These are phyloP conservation scores for Darksidea phi DNA, from an alignment of 495 filamentous ascomycete genomes.

Conservation along the genomic window DNA sequence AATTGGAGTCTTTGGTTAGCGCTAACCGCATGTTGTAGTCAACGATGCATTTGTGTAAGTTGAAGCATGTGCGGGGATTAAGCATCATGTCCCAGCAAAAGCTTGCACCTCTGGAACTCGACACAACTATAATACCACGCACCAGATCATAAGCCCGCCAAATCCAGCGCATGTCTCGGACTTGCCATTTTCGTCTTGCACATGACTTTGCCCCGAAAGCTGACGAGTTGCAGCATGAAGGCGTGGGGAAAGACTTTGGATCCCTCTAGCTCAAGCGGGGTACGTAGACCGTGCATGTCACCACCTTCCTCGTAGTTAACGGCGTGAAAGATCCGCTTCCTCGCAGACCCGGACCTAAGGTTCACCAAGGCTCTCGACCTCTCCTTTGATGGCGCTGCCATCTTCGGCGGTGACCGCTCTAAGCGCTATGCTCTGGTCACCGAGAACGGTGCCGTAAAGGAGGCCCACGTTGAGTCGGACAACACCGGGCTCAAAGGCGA, in stretches of 20 bases:
- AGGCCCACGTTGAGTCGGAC: slow-evolving; percentile 73
- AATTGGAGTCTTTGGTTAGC: no score
- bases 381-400: slow-evolving; percentile 72
- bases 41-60: slow-evolving; percentile 95
- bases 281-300: slow-evolving; percentile 50
- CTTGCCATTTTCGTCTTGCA: no score
- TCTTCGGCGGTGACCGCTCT: slow-evolving; percentile 81
- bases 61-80: no score
- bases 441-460: slow-evolving; percentile 46
- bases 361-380: slow-evolving; percentile 87
- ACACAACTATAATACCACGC: not conserved
- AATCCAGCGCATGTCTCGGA: not conserved
- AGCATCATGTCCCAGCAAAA: no score
- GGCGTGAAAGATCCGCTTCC: slow-evolving; percentile 69
- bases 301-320: not conserved
- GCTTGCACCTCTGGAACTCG: no score
- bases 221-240: slow-evolving; percentile 63
- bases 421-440: slow-evolving; percentile 79
- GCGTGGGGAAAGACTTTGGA: slow-evolving; percentile 78
- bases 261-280: slow-evolving; percentile 66
- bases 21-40: slow-evolving; percentile 51
- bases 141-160: not conserved
- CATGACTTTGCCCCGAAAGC: not conserved
- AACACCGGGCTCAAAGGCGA: slow-evolving; percentile 83
- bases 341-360: slow-evolving; percentile 78